Percentiles rank a stretch among this genome's conserved stretches.
These are phyloP conservation scores for Lipomyces kockii DNA, from an alignment of 805 yeast species.

Conservation along the genomic window DNA sequence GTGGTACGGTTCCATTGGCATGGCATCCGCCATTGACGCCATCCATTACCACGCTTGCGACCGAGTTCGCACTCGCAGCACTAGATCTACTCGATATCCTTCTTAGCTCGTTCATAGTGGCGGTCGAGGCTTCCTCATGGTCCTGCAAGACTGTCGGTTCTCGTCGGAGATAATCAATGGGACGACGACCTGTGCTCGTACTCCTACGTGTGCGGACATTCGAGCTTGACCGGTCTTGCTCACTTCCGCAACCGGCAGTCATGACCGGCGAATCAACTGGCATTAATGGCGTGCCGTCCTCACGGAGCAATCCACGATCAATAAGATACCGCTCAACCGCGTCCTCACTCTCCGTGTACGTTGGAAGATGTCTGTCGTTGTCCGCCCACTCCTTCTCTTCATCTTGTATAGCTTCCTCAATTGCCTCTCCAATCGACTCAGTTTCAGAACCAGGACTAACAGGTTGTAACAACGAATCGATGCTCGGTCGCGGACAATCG, in stretches of 20 bases:
- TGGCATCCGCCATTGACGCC: slow-evolving; percentile 3
- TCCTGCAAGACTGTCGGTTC: neutral
- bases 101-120: slow-evolving; percentile 19
- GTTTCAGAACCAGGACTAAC: neutral
- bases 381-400: slow-evolving; percentile 36
- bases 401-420: slow-evolving; percentile 33
- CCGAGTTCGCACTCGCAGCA: neutral
- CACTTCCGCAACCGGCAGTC: slow-evolving; percentile 1
- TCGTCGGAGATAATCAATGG: neutral
- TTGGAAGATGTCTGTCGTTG: slow-evolving; percentile 32
- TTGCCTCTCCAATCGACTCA: slow-evolving; percentile 15
- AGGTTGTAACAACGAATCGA: slow-evolving; percentile 7
- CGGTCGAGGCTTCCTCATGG: slow-evolving; percentile 9
- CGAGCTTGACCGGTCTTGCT: slow-evolving; percentile 8
- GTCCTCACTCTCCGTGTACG: slow-evolving; percentile 33
- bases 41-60: neutral
- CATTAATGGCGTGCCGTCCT: slow-evolving; percentile 32
- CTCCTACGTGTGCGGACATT: slow-evolving; percentile 13
- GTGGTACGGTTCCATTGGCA: neutral
- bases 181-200: slow-evolving; percentile 8
- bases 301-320: slow-evolving; percentile 31
- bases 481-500: slow-evolving; percentile 19
- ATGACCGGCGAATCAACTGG: slow-evolving; percentile 17
- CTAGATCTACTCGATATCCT: slow-evolving; percentile 10
- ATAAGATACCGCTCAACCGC: slow-evolving; percentile 36